phyloP scores from a whole-genome alignment of 2,329 filamentous ascomycete species.

The Aureobasidium zeae region DNA sequence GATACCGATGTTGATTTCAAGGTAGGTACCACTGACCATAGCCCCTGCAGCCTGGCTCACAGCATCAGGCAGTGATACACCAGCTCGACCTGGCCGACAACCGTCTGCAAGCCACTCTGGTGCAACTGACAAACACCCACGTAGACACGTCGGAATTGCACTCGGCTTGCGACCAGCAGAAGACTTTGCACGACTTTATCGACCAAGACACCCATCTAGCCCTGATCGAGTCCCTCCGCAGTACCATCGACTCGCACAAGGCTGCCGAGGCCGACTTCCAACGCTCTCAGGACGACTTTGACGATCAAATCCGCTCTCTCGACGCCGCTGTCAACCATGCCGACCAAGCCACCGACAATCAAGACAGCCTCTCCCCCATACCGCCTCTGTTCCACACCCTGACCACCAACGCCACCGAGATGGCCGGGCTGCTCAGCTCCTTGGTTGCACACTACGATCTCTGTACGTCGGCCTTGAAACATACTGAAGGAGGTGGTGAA shows the following conservation, averaged over 20 bases:
- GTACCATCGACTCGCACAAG: slow-evolving; percentile 62
- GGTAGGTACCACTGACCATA: slow-evolving; percentile 19
- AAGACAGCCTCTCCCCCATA: slow-evolving; percentile 30
- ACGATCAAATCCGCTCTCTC: slow-evolving; percentile 32
- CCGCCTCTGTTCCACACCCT: slow-evolving; percentile 44
- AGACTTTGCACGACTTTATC: slow-evolving; percentile 65
- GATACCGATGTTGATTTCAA: slow-evolving; percentile 38
- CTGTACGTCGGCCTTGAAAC: slow-evolving; percentile 81
- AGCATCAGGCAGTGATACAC: slow-evolving; percentile 44
- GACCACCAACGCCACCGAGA: slow-evolving; percentile 66
- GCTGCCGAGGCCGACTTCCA: slow-evolving; percentile 53
- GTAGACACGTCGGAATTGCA: slow-evolving; percentile 45
- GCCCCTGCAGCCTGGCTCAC: background rate
- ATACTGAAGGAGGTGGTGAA: slow-evolving; percentile 59
- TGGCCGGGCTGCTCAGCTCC: slow-evolving; percentile 71
- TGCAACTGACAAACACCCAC: slow-evolving; percentile 51
- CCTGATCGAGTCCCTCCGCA: slow-evolving; percentile 57
- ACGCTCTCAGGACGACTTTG: slow-evolving; percentile 54
- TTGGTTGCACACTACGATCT: slow-evolving; percentile 85
- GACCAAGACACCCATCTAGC: slow-evolving; percentile 60
- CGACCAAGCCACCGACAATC: slow-evolving; percentile 27
- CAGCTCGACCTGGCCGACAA: slow-evolving; percentile 58
- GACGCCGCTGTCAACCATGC: slow-evolving; percentile 16
- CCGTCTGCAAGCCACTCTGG: slow-evolving; percentile 57
- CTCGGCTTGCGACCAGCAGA: slow-evolving; percentile 32